Evolutionary conservation across 1,284 basidiomycete genomes (phyloP).

Genomic region (Tausonia pullulans): DNA sequence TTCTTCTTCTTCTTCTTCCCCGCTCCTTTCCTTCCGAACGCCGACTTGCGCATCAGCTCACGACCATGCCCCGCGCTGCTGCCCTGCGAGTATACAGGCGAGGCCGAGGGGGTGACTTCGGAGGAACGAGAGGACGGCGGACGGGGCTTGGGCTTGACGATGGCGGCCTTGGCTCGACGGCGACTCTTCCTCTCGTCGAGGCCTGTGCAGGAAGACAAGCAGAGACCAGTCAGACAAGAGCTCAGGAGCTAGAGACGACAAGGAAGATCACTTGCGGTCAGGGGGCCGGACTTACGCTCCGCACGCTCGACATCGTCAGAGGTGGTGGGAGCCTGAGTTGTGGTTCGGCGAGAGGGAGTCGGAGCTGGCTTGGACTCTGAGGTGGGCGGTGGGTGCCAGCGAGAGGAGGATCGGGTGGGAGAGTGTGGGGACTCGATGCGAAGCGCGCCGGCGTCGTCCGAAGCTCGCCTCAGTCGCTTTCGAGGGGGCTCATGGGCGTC

Average conservation of each 20-base stretch:
- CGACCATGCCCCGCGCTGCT: too few species aligned
- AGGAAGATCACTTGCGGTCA: too few species aligned
- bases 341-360: neutral
- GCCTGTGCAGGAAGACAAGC: neutral
- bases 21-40: neutral
- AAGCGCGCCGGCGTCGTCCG: too few species aligned
- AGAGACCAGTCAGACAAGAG: neutral
- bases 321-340: neutral
- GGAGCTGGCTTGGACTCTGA: neutral
- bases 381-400: neutral
- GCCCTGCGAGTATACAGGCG: too few species aligned
- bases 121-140: neutral
- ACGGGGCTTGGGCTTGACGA: neutral
- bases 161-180: neutral
- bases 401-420: neutral
- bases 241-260: neutral
- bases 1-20: neutral
- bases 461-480: neutral
- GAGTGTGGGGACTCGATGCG: neutral
- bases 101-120: neutral
- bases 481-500: neutral
- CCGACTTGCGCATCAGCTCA: neutral
- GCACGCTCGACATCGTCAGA: neutral
- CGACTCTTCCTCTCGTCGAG: conserved; percentile 4
- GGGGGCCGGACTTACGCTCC: neutral